Conservation (phyloP, 2,329 filamentous ascomycete species). For the Ophiostoma pallidulum region DNA sequence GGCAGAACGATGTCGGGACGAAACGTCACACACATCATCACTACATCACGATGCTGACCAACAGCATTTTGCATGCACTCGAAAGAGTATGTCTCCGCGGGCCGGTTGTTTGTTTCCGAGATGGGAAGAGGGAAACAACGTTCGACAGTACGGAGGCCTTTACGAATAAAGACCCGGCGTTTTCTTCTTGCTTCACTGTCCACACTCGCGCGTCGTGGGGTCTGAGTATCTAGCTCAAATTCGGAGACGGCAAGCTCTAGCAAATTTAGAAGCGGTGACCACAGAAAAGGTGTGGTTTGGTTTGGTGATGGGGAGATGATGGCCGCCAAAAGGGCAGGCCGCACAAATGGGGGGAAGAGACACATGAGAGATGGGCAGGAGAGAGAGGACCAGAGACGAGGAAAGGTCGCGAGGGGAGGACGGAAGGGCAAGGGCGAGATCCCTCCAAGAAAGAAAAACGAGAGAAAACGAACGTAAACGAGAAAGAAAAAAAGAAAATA, state of each 20-base stretch:
- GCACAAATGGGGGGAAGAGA: no score
- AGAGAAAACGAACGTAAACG: background rate
- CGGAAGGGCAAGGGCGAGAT: no score
- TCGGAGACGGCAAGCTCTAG: slow-evolving; percentile 58
- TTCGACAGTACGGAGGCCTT: slow-evolving; percentile 19
- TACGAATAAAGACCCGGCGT: slow-evolving; percentile 12
- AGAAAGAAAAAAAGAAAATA: background rate
- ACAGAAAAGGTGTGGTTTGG: no score
- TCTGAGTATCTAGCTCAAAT: slow-evolving; percentile 20
- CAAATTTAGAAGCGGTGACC: slow-evolving; percentile 55
- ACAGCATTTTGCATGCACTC: no score
- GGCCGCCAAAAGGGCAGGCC: no score
- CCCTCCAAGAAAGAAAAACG: background rate
- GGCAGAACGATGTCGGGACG: no score
- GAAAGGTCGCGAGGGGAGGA: no score
- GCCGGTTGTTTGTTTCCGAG: slow-evolving; percentile 13
- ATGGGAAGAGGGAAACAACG: slow-evolving; percentile 11
- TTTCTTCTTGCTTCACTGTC: slow-evolving; percentile 57
- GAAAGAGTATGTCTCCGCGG: slow-evolving; percentile 26
- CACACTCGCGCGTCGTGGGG: slow-evolving; percentile 54
- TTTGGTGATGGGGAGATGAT: no score
- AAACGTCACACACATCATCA: no score
- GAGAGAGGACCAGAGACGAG: no score
- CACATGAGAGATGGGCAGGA: no score
- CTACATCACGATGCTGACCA: no score